Evolutionary conservation across 2,329 filamentous ascomycete species (phyloP).

Genomic region (Beauveria bassiana): DNA sequence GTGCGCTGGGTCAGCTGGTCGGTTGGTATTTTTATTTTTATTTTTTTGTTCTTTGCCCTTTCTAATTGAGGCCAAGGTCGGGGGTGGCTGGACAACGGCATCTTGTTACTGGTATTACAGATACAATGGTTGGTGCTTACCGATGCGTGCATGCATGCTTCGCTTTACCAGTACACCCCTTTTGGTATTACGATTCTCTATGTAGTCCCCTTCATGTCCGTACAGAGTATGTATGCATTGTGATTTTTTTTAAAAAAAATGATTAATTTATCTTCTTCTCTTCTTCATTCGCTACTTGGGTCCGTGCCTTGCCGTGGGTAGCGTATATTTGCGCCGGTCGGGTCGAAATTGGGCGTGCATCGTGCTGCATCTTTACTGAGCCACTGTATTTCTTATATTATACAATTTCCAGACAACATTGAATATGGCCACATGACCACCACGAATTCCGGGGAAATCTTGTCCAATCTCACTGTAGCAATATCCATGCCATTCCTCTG

Average conservation of each 20-base stretch:
- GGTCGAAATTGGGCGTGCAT: not conserved
- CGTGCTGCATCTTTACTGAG: not conserved
- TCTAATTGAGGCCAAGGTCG: not conserved
- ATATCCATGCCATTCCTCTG: not conserved
- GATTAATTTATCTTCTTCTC: not conserved
- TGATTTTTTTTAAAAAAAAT: not conserved
- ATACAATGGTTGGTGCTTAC: not conserved
- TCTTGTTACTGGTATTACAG: too few relatives aligned
- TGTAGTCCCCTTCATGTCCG: too few relatives aligned
- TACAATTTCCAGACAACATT: not conserved
- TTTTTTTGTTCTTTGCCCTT: not conserved
- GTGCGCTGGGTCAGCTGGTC: slow-evolving; percentile 3
- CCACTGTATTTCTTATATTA: too few relatives aligned
- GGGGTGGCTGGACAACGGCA: not conserved
- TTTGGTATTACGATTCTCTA: not conserved
- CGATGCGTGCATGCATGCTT: not conserved
- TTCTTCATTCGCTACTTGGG: not conserved
- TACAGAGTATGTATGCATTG: too few relatives aligned
- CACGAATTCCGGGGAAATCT: not conserved
- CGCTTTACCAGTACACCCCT: not conserved
- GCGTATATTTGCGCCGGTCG: not conserved
- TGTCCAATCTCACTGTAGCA: not conserved
- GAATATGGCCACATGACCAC: not conserved
- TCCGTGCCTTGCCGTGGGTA: not conserved
- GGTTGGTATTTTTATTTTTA: not conserved